Evolutionary conservation across 2,329 filamentous ascomycete species (phyloP), one percentile per base, ranked within the genome.

Genomic region (Xylaria arbuscula): DNA sequence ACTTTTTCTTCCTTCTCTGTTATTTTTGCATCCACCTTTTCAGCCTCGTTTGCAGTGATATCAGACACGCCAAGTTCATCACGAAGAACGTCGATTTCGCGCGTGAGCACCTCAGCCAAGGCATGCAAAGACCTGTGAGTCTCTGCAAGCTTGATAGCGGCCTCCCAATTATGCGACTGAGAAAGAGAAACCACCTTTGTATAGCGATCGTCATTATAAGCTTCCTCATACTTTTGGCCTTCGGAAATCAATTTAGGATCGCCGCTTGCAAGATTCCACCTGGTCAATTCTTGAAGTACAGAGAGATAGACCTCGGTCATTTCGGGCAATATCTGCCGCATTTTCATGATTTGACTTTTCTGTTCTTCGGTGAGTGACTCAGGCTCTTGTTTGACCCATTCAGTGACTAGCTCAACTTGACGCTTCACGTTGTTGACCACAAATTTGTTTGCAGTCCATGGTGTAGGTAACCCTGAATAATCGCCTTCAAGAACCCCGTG

Each of bases 361-460:
- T 81, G 81, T 10, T 72, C 62, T 22, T 79, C 78, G 17, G 79
- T 72, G 34, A 76, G 63, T 17, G 72, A 70, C 11, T 74, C 66
- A 40, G 82, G 82, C 70, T 85, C 81, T 60, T 85, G 81, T 55
- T 84, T 82, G 3, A 87, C 81, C 87, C 86, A 89, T 66, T 85
- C 83, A 32, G 85, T 82, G 47, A 84, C 84, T 19, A 91, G 83
- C 70, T 90, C 86, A 28, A 88, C 81, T 17, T 90, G 83, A 19
- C 88, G 87, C 75, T 88, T 87, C 13, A 85, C 75, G 69, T 90
- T 90, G 77, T 89, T 89, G 59, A 88, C 86, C 64, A 90, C 83
- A 70, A 85, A 88, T 51, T 40, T 82, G 80, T 72, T 87, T 89
- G 17, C 93, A 94, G 94, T 98, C 96, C 96, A 99, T 53, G 94